Base-by-base conservation (phyloP, 345 rosid species). In the Camelina neglecta region DNA sequence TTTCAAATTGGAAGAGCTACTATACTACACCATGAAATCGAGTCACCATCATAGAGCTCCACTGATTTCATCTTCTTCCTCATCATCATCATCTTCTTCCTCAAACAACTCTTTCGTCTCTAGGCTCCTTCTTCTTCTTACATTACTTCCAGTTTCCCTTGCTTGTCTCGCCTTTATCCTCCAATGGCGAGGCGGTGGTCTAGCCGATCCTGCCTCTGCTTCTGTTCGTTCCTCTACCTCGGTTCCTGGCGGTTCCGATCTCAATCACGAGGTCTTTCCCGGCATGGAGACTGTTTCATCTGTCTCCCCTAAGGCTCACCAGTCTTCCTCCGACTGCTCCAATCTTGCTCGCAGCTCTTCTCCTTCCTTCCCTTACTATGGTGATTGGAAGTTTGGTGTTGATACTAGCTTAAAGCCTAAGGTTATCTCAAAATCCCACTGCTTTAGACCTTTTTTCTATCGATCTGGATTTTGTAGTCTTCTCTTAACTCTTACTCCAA, bases 131-230 rank as follows among this genome's bases (percentile, higher is more conserved):
- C 87, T 90, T 50, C 93, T 92, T 54, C 88, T 92, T 60, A 90
- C 97, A 21, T 66, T 90, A 69, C 95, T 92, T 62, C 96, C 97
- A 7, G 84, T 92, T 59, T 87, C 98, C 50, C 94, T 94, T 36
- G 96, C 97, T 13, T 85, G 86, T 75, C 82, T 94, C 67, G 98
- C 97, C 53, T 94, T 94, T 67, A 54, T 81, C 75, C 98, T 93
- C 78, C 96, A 90, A 82, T 93, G 97, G 98, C 92, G 89, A 63
- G 98, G 96, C 47, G 94, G 88, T 5, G 84, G 83, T 11, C 73
- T 90, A 16, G 61, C 82, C 68, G 96, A 89, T 76, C 97, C 96
- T 12, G 54, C 87, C 71, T 39, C 87, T 33, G 78, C 80, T 55
- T 60, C 83, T 24, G 71, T 83, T 20, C 47, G 69, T 54, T 69